Base-by-base conservation (phyloP, 257 asterid species). In the Mitragyna speciosa region DNA sequence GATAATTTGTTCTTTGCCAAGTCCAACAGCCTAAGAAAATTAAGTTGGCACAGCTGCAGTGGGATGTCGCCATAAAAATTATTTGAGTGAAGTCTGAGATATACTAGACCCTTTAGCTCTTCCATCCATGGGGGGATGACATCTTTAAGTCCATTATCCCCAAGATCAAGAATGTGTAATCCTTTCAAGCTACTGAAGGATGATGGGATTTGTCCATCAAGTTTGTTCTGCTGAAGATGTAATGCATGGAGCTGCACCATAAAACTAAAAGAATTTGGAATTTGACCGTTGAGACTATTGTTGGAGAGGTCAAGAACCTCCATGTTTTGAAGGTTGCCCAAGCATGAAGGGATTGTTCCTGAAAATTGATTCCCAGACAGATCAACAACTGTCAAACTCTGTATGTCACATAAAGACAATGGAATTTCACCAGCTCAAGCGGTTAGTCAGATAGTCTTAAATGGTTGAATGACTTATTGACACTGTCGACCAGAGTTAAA, bases 221-320 rank as follows among this genome's bases (percentile, higher is more conserved):
- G 77, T 54, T 71, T 84, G 84, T 87, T 87, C 51, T 51, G 30
- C 1, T 83, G 83, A 64, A 87, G 52, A 70, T 84, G 86, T 74
- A 84, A 39, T 19, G 82, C 77, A 17, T 9, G n/a, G 24, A 87
- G 85, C 2, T 20, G 22, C 2, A 31, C 28, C 26, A 87, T 11
- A 51, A n/a, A 56, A 17, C 90, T 80, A 19, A 82, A 16, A 17
- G 84, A 77, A 47, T 72, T 30, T 9, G 90, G 86, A 56, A 87
- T 83, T 48, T 70, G 28, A 22, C 88, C 90, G 0, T 10, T 30
- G 28, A 85, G 79, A 33, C 41, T 81, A 52, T 85, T 85, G 6
- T 56, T 73, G 1, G 80, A 48, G 10, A 82, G 76, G 67, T 82
- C 85, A 10, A 82, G 72, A 31, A 73, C 65, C 24, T 0, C 5